Evolutionary conservation across 495 filamentous ascomycete species (phyloP), one percentile per base, ranked within the genome.

Genomic region (Penicillium manginii): DNA sequence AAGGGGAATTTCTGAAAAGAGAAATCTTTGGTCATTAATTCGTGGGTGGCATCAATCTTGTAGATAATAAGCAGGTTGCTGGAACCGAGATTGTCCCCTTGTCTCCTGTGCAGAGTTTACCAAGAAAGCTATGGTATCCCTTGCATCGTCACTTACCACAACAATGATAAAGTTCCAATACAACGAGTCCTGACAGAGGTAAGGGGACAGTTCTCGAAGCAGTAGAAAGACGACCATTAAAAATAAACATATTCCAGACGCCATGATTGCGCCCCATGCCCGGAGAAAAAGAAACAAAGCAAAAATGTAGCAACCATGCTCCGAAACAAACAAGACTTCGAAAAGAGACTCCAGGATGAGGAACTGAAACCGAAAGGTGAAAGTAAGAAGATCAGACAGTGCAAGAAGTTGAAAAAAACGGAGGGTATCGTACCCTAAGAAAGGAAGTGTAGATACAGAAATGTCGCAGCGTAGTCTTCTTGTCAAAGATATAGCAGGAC

Each of bases 251-350:
- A 54, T 46, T 1, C 45, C 45, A 26, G 10, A 56, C 50, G 49
- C 40, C 42, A 10, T 23, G 19, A 54, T 35, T 39, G 58, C 53
- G 53, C 50, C 46, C 55, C 42, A 47, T 53, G 21, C 17, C 50
- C 26, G 49, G 31, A 47, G 29, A 17, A 54, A 54, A 52, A 43
- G 14, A 54, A 50, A 54, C 40, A 18, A 43, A 43, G 50, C 57
- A 47, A 49, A 63, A 37, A 59, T 64, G 58, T 52, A 59, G 43
- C 47, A n/a, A 47, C 39, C 29, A 46, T 46, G 48, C 66, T 58
- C 63, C 63, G 42, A 55, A 48, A 52, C 9, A 14, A 10, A 17
- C 37, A 6, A 37, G 9, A 37, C 35, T 3, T 37, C 14, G 29
- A 46, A 61, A 18, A 51, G 19, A 54, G 31, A 23, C 22, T 6